Conservation (phyloP, 768 basidiomycete species). For the Melanogaster broomeanus region DNA sequence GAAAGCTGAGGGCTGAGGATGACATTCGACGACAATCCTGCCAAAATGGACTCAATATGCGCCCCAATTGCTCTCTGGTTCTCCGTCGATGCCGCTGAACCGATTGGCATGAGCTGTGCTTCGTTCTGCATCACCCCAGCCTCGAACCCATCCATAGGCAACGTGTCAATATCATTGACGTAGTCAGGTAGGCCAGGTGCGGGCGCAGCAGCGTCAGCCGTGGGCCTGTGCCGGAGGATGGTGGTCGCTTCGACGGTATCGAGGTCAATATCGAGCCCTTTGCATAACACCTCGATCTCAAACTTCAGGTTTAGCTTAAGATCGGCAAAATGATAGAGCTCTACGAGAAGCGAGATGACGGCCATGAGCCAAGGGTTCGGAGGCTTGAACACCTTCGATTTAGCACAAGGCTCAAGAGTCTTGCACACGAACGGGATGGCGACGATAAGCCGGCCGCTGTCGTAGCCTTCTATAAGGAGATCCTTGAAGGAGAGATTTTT, state of each 20-base stretch:
- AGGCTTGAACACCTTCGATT: slow-evolving; percentile 90
- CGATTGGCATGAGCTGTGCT: slow-evolving; percentile 63
- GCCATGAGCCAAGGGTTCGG: slow-evolving; percentile 99
- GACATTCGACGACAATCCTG: slow-evolving; percentile 68
- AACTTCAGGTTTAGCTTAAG: slow-evolving; percentile 97
- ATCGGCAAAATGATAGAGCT: slow-evolving; percentile 97
- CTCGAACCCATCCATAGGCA: slow-evolving; percentile 76
- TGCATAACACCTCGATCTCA: slow-evolving; percentile 97
- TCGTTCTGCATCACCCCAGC: slow-evolving; percentile 49
- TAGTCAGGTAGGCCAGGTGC: slow-evolving; percentile 76
- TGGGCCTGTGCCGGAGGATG: slow-evolving; percentile 76
- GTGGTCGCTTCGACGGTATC: slow-evolving; percentile 82
- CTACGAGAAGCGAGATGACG: slow-evolving; percentile 85
- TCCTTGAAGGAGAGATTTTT: slow-evolving; percentile 97
- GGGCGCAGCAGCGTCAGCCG: slow-evolving; percentile 48
- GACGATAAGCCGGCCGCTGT: slow-evolving; percentile 85
- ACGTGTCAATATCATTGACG: slow-evolving; percentile 74
- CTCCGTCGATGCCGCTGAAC: slow-evolving; percentile 61
- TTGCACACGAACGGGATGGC: slow-evolving; percentile 99
- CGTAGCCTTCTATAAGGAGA: slow-evolving; percentile 93
- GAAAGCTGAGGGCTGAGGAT: slow-evolving; percentile 77
- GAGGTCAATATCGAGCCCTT: slow-evolving; percentile 84
- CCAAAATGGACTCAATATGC: slow-evolving; percentile 82
- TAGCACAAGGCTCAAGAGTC: slow-evolving; percentile 85
- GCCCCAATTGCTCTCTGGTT: slow-evolving; percentile 66